phyloP scores from a whole-genome alignment of 805 yeast genomes.

The Suhomyces sp. region DNA sequence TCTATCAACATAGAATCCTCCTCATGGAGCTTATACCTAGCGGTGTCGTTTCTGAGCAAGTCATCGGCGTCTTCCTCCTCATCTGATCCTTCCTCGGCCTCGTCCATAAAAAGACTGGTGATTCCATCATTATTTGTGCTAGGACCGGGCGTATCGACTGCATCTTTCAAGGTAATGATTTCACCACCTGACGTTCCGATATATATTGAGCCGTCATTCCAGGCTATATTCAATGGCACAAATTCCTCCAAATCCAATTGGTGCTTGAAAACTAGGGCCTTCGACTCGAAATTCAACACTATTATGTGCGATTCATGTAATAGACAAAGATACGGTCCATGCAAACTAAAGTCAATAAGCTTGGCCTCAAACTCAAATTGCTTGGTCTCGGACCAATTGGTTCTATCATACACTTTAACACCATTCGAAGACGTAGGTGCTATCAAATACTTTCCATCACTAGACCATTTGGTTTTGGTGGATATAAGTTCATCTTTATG shows the following conservation, averaged over 20 bases:
- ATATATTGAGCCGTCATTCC: constrained; percentile 27
- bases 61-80: constrained; percentile 21
- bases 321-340: constrained; percentile 34
- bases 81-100: constrained; percentile 12
- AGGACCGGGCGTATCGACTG: constrained; percentile 3
- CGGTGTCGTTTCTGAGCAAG: constrained; percentile 11
- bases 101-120: constrained; percentile 10
- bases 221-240: constrained; percentile 21
- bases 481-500: constrained; percentile 45
- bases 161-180: constrained; percentile 22
- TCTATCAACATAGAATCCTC: constrained; percentile 39
- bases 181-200: constrained; percentile 47
- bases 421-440: constrained; percentile 51
- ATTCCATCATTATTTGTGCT: not conserved
- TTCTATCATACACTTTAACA: constrained; percentile 45
- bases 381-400: constrained; percentile 26
- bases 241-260: constrained; percentile 23
- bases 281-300: constrained; percentile 51
- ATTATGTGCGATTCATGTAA: constrained; percentile 46
- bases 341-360: constrained; percentile 54
- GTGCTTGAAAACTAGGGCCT: constrained; percentile 22
- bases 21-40: constrained; percentile 17
- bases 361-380: constrained; percentile 14
- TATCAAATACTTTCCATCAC: constrained; percentile 66
- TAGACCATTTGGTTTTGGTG: constrained; percentile 66